Conservation (phyloP, 2,329 filamentous ascomycete species). For the Chaetomiaceae sp. region DNA sequence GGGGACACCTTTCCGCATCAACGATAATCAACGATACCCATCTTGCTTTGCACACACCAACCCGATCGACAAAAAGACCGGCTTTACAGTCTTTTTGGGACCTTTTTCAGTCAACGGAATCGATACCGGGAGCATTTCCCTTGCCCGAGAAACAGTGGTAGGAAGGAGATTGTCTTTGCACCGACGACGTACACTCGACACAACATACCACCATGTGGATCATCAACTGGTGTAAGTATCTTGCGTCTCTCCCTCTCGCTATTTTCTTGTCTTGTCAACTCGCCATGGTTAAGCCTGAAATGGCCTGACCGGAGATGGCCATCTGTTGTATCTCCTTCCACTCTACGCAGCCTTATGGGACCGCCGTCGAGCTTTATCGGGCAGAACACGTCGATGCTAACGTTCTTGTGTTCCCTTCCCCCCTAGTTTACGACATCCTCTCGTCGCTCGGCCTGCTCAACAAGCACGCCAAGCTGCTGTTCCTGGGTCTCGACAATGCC, state of each 20-base stretch:
- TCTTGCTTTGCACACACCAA: too few relatives aligned
- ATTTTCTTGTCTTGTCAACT: not conserved
- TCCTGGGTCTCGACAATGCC: constrained; percentile 89
- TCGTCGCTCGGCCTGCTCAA: constrained; percentile 83
- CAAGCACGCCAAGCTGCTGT: constrained; percentile 93
- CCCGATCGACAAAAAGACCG: not conserved
- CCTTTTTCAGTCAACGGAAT: not conserved
- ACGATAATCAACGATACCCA: constrained; percentile 2
- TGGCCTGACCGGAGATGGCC: too few relatives aligned
- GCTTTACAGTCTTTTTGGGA: not conserved
- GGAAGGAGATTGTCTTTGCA: not conserved
- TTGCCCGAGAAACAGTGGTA: too few relatives aligned
- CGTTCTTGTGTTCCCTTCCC: too few relatives aligned
- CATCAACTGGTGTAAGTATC: constrained; percentile 82
- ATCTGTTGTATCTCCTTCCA: not conserved
- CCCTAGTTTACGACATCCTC: constrained; percentile 79
- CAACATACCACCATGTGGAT: constrained; percentile 69
- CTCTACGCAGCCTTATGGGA: too few relatives aligned
- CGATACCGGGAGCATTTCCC: too few relatives aligned
- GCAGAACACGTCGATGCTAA: too few relatives aligned
- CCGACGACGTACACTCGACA: not conserved
- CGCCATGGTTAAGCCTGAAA: too few relatives aligned
- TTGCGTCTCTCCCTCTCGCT: constrained; percentile 16
- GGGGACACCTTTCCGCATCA: not conserved
- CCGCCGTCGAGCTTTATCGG: too few relatives aligned